Conservation (phyloP, 208 protist genomes). For the Naegleria lovaniensis region DNA sequence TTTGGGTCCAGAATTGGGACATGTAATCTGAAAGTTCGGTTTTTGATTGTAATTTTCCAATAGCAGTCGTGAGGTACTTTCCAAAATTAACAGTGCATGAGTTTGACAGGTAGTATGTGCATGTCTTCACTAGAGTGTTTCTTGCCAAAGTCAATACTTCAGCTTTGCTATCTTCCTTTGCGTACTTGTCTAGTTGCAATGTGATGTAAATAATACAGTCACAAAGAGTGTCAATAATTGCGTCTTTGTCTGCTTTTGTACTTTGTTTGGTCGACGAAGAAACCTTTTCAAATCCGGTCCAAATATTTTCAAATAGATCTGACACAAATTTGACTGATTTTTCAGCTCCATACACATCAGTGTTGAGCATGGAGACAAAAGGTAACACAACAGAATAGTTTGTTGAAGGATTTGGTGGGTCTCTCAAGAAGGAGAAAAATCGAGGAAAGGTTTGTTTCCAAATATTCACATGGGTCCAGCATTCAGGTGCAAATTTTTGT, state of each 20-base stretch:
- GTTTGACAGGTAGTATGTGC: not conserved
- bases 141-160: not conserved
- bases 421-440: not conserved
- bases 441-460: not conserved
- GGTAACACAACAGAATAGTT: not conserved
- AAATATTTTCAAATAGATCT: not conserved
- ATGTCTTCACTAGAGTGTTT: not conserved
- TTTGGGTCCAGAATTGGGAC: not conserved
- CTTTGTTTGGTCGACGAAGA: not conserved
- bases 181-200: not conserved
- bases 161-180: not conserved
- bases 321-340: not conserved
- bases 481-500: not conserved
- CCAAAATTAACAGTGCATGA: not conserved
- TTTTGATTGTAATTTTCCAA: not conserved
- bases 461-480: not conserved
- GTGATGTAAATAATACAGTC: not conserved
- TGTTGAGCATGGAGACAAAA: not conserved
- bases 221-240: not conserved
- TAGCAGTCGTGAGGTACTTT: not conserved
- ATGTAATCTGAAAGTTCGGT: not conserved
- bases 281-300: not conserved
- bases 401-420: not conserved
- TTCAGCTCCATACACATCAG: not conserved
- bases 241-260: not conserved